Conservation (phyloP, 164 flowering plant genomes). For the Piper longum region DNA sequence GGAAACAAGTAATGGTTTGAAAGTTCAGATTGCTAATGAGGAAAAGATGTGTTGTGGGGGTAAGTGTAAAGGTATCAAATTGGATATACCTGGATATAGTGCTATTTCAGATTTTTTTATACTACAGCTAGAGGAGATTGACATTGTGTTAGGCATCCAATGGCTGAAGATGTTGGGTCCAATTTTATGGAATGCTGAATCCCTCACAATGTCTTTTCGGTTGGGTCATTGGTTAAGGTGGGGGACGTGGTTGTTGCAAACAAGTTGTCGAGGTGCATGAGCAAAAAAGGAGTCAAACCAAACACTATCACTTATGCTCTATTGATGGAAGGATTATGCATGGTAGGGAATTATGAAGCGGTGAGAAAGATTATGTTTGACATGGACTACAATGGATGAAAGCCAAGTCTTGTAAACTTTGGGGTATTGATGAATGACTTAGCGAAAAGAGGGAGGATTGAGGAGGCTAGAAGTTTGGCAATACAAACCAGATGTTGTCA, state of each 20-base stretch:
- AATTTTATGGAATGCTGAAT: too few species aligned
- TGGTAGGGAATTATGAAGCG: conserved; percentile 29
- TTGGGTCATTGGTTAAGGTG: conserved; percentile 38
- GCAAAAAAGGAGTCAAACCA: conserved; percentile 30
- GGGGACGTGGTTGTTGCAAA: conserved; percentile 41
- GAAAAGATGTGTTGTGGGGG: too few species aligned
- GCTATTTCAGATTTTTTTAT: too few species aligned
- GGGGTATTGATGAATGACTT: conserved; percentile 78
- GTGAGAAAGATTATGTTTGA: conserved; percentile 92
- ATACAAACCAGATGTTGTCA: conserved; percentile 63
- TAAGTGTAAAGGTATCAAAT: too few species aligned
- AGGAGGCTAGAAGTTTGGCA: conserved; percentile 50
- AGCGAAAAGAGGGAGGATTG: conserved; percentile 53
- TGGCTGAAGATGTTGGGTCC: too few species aligned
- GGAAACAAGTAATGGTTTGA: too few species aligned
- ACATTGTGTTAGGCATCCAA: too few species aligned
- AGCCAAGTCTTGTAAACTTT: conserved; percentile 39
- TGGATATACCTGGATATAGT: too few species aligned
- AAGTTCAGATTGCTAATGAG: too few species aligned
- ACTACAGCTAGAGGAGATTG: too few species aligned
- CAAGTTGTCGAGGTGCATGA: conserved; percentile 53
- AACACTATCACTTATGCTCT: conserved; percentile 61
- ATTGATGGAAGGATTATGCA: conserved; percentile 77
- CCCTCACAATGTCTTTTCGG: too few species aligned
- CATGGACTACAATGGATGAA: conserved; percentile 85